phyloP scores from a whole-genome alignment of 805 yeast species.

The Cyberlindnera mississippiensis region DNA sequence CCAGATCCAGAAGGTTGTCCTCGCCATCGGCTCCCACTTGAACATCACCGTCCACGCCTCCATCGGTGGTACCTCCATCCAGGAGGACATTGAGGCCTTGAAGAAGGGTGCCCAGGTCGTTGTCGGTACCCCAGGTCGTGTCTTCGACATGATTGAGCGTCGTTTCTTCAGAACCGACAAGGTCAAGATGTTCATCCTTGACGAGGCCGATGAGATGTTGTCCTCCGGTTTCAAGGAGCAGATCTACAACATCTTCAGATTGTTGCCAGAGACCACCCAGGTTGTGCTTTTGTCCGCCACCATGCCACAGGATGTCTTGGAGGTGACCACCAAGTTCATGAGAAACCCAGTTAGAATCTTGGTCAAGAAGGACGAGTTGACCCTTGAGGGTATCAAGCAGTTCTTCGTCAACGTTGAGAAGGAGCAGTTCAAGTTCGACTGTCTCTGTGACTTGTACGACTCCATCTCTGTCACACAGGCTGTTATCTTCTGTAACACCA shows the following conservation, averaged over 20 bases:
- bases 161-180: constrained; percentile 76
- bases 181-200: constrained; percentile 91
- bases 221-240: constrained; percentile 93
- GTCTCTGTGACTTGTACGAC: constrained; percentile 91
- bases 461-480: constrained; percentile 95
- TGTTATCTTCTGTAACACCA: constrained; percentile 96
- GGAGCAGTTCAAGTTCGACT: constrained; percentile 94
- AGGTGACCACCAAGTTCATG: constrained; percentile 90
- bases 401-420: constrained; percentile 85
- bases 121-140: constrained; percentile 98
- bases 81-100: constrained; percentile 83
- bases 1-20: constrained; percentile 92
- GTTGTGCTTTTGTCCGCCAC: constrained; percentile 95
- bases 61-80: constrained; percentile 92
- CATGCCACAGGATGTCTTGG: constrained; percentile 87
- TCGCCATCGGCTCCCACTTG: constrained; percentile 87
- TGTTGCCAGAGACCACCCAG: constrained; percentile 85
- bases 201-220: constrained; percentile 98
- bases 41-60: constrained; percentile 92
- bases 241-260: constrained; percentile 87
- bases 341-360: constrained; percentile 89
- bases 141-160: constrained; percentile 91
- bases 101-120: constrained; percentile 87
- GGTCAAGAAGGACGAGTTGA: constrained; percentile 92
- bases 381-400: constrained; percentile 94